Evolutionary conservation across 176 grass and related monocot species (phyloP), one percentile per base, ranked within the genome.

Genomic region (Paspalum notatum): DNA sequence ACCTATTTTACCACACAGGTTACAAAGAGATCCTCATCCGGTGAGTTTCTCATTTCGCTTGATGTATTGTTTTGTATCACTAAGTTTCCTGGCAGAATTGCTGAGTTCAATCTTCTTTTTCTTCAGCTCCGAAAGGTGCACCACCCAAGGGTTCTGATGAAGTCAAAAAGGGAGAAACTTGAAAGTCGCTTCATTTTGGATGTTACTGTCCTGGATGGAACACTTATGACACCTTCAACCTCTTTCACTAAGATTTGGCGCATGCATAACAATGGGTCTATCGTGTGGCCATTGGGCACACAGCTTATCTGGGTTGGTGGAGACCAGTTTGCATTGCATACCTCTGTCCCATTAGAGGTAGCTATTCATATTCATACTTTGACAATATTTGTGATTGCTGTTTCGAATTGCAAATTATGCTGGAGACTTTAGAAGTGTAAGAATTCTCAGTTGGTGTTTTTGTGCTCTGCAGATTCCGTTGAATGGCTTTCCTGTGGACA

Each of bases 231-330:
- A 62, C 96, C 96, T 79, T 88, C 79, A 11, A 93, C 86, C 22
- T 72, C 85, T 10, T 95, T 99, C 55, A 95, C 91, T 54, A 99
- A 99, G 72, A 93, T 99, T 83, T 99, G 96, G 96, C 78, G 90
- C 79, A 91, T 99, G 93, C 77, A 90, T 70, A 99, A 99, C 72
- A 95, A 95, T 62, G 96, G 96, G 40, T 72, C 76, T 51, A 76
- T 74, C 17, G 75, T 45, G 45, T 99, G 96, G 96, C 93, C 96
- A 37, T 82, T 78, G 25, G 93, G 96, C 25, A 95, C 90, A 54
- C 84, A 84, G 39, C 88, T 99, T 52, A 69, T 99, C 54, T 99
- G 96, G 92, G 93, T 93, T 68, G 96, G 86, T 77, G 96, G 96
- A 54, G 88, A 95, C 87, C 82, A 88, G 39, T 85, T 99, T 91